Conservation (phyloP, 257 asterid species). For the Solanum chiquidenum region DNA sequence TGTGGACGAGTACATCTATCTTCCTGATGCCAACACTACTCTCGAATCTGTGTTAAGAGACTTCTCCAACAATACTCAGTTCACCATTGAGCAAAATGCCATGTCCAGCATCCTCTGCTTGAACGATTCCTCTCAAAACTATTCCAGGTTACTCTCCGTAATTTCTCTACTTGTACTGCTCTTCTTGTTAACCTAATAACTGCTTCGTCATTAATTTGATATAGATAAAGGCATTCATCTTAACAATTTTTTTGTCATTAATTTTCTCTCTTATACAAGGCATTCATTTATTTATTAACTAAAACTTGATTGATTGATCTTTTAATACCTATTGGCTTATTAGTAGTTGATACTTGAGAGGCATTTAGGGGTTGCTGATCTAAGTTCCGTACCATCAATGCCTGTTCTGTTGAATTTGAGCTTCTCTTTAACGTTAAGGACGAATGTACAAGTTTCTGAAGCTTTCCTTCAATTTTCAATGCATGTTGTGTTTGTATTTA, state of each 20-base stretch:
- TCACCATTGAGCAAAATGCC: conserved; percentile 71
- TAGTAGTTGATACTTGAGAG: not conserved
- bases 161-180: not conserved
- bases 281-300: not conserved
- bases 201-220: too few species aligned
- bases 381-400: not conserved
- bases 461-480: not conserved
- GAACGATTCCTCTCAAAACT: conserved; percentile 36
- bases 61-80: conserved; percentile 47
- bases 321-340: not conserved
- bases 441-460: not conserved
- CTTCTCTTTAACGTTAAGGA: not conserved
- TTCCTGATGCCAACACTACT: conserved; percentile 46
- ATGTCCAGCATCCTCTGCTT: conserved; percentile 62
- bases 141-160: conserved; percentile 37
- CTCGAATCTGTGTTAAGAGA: conserved; percentile 34
- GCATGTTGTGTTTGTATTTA: not conserved
- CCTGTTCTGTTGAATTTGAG: not conserved
- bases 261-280: not conserved
- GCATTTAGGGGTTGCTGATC: not conserved
- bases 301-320: not conserved
- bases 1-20: conserved; percentile 62
- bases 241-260: not conserved
- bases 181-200: not conserved
- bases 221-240: too few species aligned